phyloP scores from a whole-genome alignment of 768 basidiomycete species.

The Termitomyces sp. region DNA sequence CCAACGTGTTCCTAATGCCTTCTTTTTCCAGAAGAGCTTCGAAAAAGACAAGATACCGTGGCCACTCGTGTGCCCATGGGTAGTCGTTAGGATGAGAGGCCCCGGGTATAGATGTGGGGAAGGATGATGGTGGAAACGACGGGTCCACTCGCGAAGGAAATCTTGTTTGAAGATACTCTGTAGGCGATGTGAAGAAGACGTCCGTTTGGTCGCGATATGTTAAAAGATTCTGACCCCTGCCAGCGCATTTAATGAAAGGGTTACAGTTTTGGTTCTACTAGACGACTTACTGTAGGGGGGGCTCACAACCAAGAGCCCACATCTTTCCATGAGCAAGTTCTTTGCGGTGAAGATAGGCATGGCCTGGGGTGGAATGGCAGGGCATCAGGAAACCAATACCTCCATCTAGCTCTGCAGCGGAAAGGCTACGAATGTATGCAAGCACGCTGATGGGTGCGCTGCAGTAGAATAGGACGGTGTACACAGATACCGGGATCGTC shows the following conservation, averaged over 20 bases:
- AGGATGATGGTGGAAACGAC: constrained; percentile 58
- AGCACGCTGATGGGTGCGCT: constrained; percentile 75
- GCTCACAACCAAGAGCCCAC: constrained; percentile 93
- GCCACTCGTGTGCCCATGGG: constrained; percentile 74
- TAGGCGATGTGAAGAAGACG: constrained; percentile 72
- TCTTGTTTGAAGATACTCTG: constrained; percentile 53
- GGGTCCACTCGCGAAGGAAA: constrained; percentile 64
- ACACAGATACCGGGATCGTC: constrained; percentile 57
- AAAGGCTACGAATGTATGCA: constrained; percentile 55
- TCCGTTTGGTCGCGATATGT: constrained; percentile 78
- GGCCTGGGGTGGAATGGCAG: constrained; percentile 94
- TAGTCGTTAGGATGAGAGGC: constrained; percentile 22
- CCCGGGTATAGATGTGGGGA: constrained; percentile 47
- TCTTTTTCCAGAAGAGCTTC: constrained; percentile 60
- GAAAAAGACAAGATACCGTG: constrained; percentile 78
- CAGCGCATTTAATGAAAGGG: constrained; percentile 4
- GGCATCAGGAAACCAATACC: constrained; percentile 86
- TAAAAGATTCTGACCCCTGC: constrained; percentile 43
- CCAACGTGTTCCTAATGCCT: constrained; percentile 42
- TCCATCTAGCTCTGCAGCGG: constrained; percentile 37
- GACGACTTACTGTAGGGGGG: constrained; percentile 69
- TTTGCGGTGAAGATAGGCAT: constrained; percentile 75
- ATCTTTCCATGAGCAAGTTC: constrained; percentile 53
- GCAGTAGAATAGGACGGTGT: constrained; percentile 71
- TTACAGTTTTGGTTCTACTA: not conserved